Evolutionary conservation across 768 basidiomycete genomes (phyloP).

Genomic region (Boletales sp.): DNA sequence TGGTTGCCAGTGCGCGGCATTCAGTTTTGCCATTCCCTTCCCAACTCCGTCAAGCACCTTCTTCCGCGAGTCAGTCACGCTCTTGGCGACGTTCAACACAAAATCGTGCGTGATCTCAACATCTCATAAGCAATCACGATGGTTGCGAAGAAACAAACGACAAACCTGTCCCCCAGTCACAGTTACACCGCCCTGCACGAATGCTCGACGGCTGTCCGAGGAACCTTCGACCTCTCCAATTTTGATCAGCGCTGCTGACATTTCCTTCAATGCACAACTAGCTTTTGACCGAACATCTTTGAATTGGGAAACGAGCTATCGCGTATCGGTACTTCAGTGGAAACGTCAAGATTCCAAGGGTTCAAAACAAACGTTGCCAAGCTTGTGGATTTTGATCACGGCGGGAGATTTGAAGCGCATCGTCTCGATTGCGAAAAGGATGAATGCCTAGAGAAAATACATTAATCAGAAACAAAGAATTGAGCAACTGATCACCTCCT

Average conservation of each 20-base stretch:
- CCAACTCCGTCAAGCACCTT: slow-evolving; percentile 69
- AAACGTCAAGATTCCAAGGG: not conserved
- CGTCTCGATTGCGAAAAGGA: slow-evolving; percentile 67
- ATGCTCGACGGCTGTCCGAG: slow-evolving; percentile 47
- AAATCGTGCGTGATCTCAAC: slow-evolving; percentile 63
- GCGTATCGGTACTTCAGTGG: slow-evolving; percentile 3
- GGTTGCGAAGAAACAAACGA: not conserved
- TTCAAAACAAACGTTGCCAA: slow-evolving; percentile 54
- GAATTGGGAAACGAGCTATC: slow-evolving; percentile 62
- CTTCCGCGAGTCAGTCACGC: slow-evolving; percentile 63
- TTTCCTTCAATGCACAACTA: slow-evolving; percentile 48
- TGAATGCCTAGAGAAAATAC: slow-evolving; percentile 51
- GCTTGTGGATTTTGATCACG: slow-evolving; percentile 68
- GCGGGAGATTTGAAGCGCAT: slow-evolving; percentile 69
- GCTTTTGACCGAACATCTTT: slow-evolving; percentile 60
- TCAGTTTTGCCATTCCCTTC: slow-evolving; percentile 62
- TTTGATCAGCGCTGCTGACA: slow-evolving; percentile 51
- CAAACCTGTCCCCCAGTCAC: slow-evolving; percentile 36
- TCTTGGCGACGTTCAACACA: slow-evolving; percentile 58
- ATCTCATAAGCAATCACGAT: not conserved
- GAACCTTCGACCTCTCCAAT: slow-evolving; percentile 51
- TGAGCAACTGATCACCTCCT: slow-evolving; percentile 51
- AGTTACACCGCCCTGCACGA: slow-evolving; percentile 49
- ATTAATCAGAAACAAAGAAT: not conserved
- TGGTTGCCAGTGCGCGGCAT: slow-evolving; percentile 35